phyloP scores from a whole-genome alignment of 1,139 yeast species.

The Yamadazyma friedrichii region DNA sequence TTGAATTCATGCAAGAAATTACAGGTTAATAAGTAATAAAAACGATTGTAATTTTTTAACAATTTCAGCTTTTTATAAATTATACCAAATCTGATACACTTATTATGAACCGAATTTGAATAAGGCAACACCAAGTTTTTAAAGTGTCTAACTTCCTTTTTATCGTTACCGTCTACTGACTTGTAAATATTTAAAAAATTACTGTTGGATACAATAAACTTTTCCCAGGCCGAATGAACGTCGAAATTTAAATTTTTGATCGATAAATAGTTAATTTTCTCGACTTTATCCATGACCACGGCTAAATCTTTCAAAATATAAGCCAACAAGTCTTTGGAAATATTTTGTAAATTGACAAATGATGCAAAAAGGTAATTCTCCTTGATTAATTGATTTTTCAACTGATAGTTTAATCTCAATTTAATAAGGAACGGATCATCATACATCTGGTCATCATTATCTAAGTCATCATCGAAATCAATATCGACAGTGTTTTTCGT shows the following conservation, averaged over 20 bases:
- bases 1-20: slow-evolving; percentile 47
- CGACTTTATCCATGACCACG: slow-evolving; percentile 33
- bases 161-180: slow-evolving; percentile 21
- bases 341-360: slow-evolving; percentile 43
- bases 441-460: slow-evolving; percentile 22
- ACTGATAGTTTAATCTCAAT: slow-evolving; percentile 39
- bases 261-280: slow-evolving; percentile 21
- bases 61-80: slow-evolving; percentile 44
- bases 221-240: slow-evolving; percentile 38
- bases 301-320: slow-evolving; percentile 41
- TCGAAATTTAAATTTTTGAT: slow-evolving; percentile 18
- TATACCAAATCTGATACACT: slow-evolving; percentile 44
- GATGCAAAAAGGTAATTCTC: slow-evolving; percentile 48
- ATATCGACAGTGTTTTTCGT: slow-evolving; percentile 20
- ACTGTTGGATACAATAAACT: slow-evolving; percentile 35
- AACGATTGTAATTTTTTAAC: slow-evolving; percentile 39
- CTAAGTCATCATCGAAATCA: slow-evolving; percentile 20
- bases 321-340: slow-evolving; percentile 39
- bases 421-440: slow-evolving; percentile 48
- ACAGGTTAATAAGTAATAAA: slow-evolving; percentile 42
- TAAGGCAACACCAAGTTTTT: slow-evolving; percentile 35
- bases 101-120: slow-evolving; percentile 38
- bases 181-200: slow-evolving; percentile 35
- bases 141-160: slow-evolving; percentile 31
- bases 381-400: slow-evolving; percentile 41